Conservation (phyloP, 2,329 filamentous ascomycete genomes). For the Fusarium sarcochroum region DNA sequence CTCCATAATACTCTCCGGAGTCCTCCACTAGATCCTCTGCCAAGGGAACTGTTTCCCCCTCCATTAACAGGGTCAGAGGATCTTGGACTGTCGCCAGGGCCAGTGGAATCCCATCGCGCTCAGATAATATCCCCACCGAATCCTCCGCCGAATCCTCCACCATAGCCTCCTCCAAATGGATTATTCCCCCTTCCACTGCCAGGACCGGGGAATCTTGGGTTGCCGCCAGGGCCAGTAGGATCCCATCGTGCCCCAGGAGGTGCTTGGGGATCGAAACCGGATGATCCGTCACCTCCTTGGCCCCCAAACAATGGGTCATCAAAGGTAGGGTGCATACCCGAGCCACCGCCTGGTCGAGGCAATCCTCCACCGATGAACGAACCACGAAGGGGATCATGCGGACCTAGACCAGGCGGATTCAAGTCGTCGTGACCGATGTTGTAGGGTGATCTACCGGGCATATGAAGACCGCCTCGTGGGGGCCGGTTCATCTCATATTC, state of each 20-base stretch:
- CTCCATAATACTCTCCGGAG: background rate
- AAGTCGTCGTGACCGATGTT: slow-evolving; percentile 89
- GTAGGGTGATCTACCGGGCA: slow-evolving; percentile 68
- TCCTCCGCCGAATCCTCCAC: slow-evolving; percentile 53
- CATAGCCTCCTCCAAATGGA: slow-evolving; percentile 58
- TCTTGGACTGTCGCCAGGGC: background rate
- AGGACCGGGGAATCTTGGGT: slow-evolving; percentile 62
- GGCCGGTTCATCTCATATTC: slow-evolving; percentile 86
- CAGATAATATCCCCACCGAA: slow-evolving; percentile 50
- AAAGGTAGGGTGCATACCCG: slow-evolving; percentile 96
- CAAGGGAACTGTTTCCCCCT: background rate
- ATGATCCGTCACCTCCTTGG: slow-evolving; percentile 53
- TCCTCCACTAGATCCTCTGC: background rate
- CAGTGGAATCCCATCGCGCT: background rate
- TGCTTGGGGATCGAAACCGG: slow-evolving; percentile 72
- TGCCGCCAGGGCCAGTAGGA: slow-evolving; percentile 79
- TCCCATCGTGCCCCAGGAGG: slow-evolving; percentile 95
- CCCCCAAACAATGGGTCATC: slow-evolving; percentile 85
- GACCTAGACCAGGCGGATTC: slow-evolving; percentile 87
- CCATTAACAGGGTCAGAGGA: background rate
- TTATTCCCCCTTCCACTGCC: slow-evolving; percentile 56
- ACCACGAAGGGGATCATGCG: slow-evolving; percentile 83
- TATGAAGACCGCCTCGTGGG: slow-evolving; percentile 49
- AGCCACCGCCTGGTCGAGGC: slow-evolving; percentile 70
- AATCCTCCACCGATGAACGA: slow-evolving; percentile 74